Evolutionary conservation across 306 rosid genomes (phyloP).

Genomic region (Benincasa hispida): DNA sequence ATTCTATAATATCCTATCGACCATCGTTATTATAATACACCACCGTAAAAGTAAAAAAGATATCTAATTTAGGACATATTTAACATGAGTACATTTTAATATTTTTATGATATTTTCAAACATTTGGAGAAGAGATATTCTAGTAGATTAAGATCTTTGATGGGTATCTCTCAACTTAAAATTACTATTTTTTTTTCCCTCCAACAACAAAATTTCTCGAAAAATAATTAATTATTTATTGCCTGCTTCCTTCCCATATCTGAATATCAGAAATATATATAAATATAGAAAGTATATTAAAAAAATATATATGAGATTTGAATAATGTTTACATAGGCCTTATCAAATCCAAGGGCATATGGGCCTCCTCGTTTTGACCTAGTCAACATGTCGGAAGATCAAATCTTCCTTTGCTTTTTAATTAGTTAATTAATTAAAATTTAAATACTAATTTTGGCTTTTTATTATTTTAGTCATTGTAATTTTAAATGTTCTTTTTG

Average conservation of each 20-base stretch:
- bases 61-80: too few relatives aligned
- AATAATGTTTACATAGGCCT: background rate
- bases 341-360: constrained; percentile 19
- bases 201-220: background rate
- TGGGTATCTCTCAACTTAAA: background rate
- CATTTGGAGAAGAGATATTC: background rate
- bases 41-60: too few relatives aligned
- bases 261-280: background rate
- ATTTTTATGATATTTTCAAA: background rate
- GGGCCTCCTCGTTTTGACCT: constrained; percentile 35
- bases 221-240: background rate
- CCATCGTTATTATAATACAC: too few relatives aligned
- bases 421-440: background rate
- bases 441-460: too few relatives aligned
- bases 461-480: too few relatives aligned
- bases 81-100: too few relatives aligned
- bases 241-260: background rate
- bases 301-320: background rate
- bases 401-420: background rate
- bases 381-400: constrained; percentile 27
- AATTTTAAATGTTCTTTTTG: too few relatives aligned
- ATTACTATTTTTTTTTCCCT: background rate
- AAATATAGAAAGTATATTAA: too few relatives aligned
- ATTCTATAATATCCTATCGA: too few relatives aligned
- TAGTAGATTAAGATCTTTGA: background rate